Evolutionary conservation across 768 basidiomycete genomes (phyloP).

Genomic region (Neoboletus magnificus): DNA sequence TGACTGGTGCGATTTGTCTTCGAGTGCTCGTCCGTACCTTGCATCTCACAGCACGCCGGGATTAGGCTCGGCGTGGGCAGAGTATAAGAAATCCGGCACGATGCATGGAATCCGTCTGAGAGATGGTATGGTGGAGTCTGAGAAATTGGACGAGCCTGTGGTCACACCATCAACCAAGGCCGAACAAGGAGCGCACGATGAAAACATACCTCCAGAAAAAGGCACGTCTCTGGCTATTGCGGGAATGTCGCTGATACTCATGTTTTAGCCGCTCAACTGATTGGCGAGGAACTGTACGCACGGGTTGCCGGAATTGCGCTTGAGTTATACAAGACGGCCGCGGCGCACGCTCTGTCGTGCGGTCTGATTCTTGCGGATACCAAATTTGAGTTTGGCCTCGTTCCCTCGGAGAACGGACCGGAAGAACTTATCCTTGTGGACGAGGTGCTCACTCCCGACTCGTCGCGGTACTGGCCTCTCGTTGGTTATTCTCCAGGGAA

Average conservation of each 20-base stretch:
- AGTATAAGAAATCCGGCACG: slow-evolving; percentile 85
- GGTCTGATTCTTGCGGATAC: slow-evolving; percentile 97
- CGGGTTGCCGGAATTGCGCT: slow-evolving; percentile 60
- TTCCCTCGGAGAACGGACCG: slow-evolving; percentile 38
- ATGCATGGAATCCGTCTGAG: slow-evolving; percentile 84
- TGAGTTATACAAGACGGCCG: slow-evolving; percentile 68
- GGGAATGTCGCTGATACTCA: not conserved
- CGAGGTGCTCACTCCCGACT: slow-evolving; percentile 96
- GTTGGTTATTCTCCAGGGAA: slow-evolving; percentile 68
- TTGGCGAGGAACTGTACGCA: slow-evolving; percentile 63
- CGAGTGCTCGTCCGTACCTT: not conserved
- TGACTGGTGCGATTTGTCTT: slow-evolving; percentile 65
- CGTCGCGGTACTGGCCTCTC: slow-evolving; percentile 94
- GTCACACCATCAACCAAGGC: slow-evolving; percentile 99
- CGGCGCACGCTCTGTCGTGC: slow-evolving; percentile 63
- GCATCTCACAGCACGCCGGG: slow-evolving; percentile 6
- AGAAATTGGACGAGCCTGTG: slow-evolving; percentile 75
- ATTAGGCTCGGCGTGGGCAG: slow-evolving; percentile 91
- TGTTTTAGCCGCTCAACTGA: slow-evolving; percentile 53
- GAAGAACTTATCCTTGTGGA: slow-evolving; percentile 82
- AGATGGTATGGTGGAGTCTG: slow-evolving; percentile 75
- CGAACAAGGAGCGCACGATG: slow-evolving; percentile 89
- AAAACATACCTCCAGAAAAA: slow-evolving; percentile 87
- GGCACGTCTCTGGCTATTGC: slow-evolving; percentile 37
- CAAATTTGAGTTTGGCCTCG: slow-evolving; percentile 96